These are phyloP conservation scores for Pythium grandisporangium DNA, from an alignment of 352 stramenopile species.

Conservation along the genomic window DNA sequence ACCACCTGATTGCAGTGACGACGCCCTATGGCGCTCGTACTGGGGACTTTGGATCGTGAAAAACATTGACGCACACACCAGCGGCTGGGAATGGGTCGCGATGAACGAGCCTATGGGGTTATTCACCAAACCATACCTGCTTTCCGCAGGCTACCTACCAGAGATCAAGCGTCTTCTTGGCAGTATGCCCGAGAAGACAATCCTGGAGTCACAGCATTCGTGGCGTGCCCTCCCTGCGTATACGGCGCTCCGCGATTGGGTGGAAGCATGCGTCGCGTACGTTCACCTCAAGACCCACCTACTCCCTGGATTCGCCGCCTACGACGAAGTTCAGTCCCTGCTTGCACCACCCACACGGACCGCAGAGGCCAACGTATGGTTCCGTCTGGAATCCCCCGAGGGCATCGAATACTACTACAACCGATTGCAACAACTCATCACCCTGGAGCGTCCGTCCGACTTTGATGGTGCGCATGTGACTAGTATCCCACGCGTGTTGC, in stretches of 20 bases:
- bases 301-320: constrained; percentile 28
- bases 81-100: constrained; percentile 54
- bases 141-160: constrained; percentile 28
- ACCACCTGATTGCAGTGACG: constrained; percentile 9
- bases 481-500: constrained; percentile 33
- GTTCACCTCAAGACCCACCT: constrained; percentile 48
- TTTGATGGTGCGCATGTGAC: constrained; percentile 45
- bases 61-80: constrained; percentile 58
- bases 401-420: constrained; percentile 62
- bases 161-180: constrained; percentile 22
- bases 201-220: constrained; percentile 19
- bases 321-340: constrained; percentile 29
- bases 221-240: constrained; percentile 58
- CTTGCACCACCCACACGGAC: constrained; percentile 35
- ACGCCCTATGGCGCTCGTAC: constrained; percentile 28
- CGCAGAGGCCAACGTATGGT: constrained; percentile 53
- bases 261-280: constrained; percentile 29
- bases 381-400: constrained; percentile 28
- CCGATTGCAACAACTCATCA: constrained; percentile 30
- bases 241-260: constrained; percentile 35
- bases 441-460: constrained; percentile 27
- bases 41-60: constrained; percentile 72
- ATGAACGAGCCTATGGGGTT: constrained; percentile 53
- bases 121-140: constrained; percentile 63
- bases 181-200: constrained; percentile 5